phyloP scores from a whole-genome alignment of 306 rosid species.

The Prunus padus region DNA sequence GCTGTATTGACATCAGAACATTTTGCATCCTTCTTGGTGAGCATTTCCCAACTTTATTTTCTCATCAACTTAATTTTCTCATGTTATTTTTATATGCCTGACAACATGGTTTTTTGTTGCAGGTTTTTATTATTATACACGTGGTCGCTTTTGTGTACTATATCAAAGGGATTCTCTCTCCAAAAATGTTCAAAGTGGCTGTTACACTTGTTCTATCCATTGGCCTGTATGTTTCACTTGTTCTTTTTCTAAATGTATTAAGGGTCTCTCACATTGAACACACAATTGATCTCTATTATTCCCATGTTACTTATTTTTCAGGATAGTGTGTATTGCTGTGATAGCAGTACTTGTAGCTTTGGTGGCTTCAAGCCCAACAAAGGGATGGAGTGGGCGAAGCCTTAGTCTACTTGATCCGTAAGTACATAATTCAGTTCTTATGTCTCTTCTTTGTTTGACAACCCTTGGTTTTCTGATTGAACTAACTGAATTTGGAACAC shows the following conservation, averaged over 20 bases:
- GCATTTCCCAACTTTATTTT: conserved; percentile 21
- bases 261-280: conserved; percentile 16
- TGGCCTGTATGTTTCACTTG: conserved; percentile 71
- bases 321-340: conserved; percentile 69
- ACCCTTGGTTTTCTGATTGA: conserved; percentile 13
- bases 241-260: conserved; percentile 21
- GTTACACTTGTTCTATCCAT: conserved; percentile 73
- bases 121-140: conserved; percentile 95
- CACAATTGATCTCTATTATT: conserved; percentile 25
- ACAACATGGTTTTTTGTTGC: conserved; percentile 25
- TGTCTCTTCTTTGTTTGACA: conserved; percentile 21
- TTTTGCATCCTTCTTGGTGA: conserved; percentile 94
- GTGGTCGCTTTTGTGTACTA: conserved; percentile 95
- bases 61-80: neutral
- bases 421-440: conserved; percentile 36
- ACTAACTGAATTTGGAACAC: conserved; percentile 1
- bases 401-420: conserved; percentile 96
- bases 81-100: neutral
- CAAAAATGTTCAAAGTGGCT: conserved; percentile 93
- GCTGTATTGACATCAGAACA: conserved; percentile 99
- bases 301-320: conserved; percentile 44
- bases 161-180: conserved; percentile 84
- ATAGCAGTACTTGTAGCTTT: conserved; percentile 81
- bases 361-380: conserved; percentile 98
- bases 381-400: conserved; percentile 99